Evolutionary conservation across 2,329 filamentous ascomycete species (phyloP), one percentile per base, ranked within the genome.

Genomic region (Aspergillus costaricaensis): DNA sequence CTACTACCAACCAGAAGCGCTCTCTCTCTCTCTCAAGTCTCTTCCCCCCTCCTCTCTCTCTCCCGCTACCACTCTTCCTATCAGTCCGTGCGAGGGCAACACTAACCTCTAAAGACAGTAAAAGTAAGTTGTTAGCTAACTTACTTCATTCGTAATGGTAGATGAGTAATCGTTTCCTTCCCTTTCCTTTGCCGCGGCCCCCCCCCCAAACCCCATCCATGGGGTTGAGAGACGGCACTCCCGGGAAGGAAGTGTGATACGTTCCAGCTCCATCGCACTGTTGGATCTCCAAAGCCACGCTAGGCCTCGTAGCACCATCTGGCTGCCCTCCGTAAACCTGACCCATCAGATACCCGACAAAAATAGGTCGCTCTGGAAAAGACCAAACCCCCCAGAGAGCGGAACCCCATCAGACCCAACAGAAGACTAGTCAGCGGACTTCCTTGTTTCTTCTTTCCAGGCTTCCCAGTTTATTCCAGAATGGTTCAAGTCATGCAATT

Each of bases 401-500:
- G 54, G 30, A 30, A 44, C 17, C 47, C 8, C 47, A 32, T 19
- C 14, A 25, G 25, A 8, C 23, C 25, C 23, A 25, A 17, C 47
- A 30, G 23, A 49, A 25, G 5, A 49, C 47, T 49, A 30, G 47
- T 49, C 47, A 6, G 17, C 5, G 14, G 25, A 23, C 36, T 51
- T 9, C 39, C 52, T 44, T 55, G 38, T 27, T 47, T 55, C 39
- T 44, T 17, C 21, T 21, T 10, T 25, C 39, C n/a, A 12, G 4
- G 25, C 25, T 55, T 39, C 39, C 39, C 41, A 21, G 52, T 47
- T 32, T 30, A 30, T 44, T 55, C 48, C 27, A 49, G 47, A 49
- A 49, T 25, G 5, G 25, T 59, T 53, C 17, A 52, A 57, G 48
- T 60, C 32, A 56, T 54, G 55, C 54, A 50, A 55, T 60, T 54